phyloP scores from a whole-genome alignment of 371 early-diverging fungal genomes.

The Syncephalastrum monosporum region DNA sequence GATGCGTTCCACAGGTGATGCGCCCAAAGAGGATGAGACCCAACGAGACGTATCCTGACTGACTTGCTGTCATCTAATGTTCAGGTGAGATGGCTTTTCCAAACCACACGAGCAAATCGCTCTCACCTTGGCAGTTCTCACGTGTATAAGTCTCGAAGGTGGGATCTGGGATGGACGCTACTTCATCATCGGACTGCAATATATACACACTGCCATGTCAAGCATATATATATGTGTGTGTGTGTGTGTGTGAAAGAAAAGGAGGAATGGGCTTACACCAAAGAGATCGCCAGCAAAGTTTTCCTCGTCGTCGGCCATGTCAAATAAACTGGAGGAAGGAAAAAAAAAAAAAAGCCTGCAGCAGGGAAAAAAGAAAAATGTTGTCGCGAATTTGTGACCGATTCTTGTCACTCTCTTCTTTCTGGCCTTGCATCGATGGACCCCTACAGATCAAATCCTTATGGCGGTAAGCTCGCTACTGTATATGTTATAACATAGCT shows the following conservation, averaged over 20 bases:
- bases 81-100: neutral
- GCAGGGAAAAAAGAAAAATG: neutral
- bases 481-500: neutral
- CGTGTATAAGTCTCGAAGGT: slow-evolving; percentile 54
- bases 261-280: slow-evolving; percentile 27
- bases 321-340: slow-evolving; percentile 1
- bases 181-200: slow-evolving; percentile 32
- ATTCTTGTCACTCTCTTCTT: no score
- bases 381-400: neutral
- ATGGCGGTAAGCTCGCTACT: slow-evolving; percentile 4
- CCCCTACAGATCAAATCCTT: slow-evolving; percentile 20
- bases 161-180: slow-evolving; percentile 45
- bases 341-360: slow-evolving; percentile 5
- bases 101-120: slow-evolving; percentile 1
- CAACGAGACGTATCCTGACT: slow-evolving; percentile 66
- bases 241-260: no score
- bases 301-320: slow-evolving; percentile 40
- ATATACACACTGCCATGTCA: neutral
- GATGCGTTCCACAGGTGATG: slow-evolving; percentile 94
- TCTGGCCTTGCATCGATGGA: slow-evolving; percentile 13
- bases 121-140: slow-evolving; percentile 21
- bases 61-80: slow-evolving; percentile 10
- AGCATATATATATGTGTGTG: neutral
- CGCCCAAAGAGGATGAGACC: slow-evolving; percentile 86
- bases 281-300: slow-evolving; percentile 47